Conservation (phyloP, 768 basidiomycete genomes). For the Tremella yokohamensis region DNA sequence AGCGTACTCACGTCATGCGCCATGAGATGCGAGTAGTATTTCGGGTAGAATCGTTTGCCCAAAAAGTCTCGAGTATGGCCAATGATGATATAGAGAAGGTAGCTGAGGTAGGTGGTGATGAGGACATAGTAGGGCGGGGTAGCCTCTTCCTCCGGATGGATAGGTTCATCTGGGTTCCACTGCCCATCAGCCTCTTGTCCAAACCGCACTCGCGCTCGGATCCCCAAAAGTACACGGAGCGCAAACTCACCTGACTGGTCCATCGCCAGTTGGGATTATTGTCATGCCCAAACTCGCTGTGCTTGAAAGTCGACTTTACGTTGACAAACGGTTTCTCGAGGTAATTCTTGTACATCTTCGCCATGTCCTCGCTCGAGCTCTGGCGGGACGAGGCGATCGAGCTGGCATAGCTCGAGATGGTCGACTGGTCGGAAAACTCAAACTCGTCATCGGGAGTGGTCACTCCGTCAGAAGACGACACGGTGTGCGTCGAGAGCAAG, state of each 20-base stretch:
- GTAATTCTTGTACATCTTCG: constrained; percentile 35
- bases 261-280: constrained; percentile 63
- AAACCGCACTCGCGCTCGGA: neutral
- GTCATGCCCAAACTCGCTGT: constrained; percentile 91
- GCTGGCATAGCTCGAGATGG: constrained; percentile 33
- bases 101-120: constrained; percentile 83
- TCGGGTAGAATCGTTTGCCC: constrained; percentile 72
- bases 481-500: constrained; percentile 3
- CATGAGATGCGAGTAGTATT: constrained; percentile 74
- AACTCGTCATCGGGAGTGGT: constrained; percentile 28
- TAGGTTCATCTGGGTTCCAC: constrained; percentile 48
- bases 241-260: constrained; percentile 52
- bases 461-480: constrained; percentile 11
- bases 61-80: constrained; percentile 94
- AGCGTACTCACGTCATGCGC: constrained; percentile 66
- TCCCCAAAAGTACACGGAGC: constrained; percentile 1
- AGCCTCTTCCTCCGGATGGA: constrained; percentile 56
- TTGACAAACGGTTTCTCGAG: constrained; percentile 45
- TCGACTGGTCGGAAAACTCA: constrained; percentile 33
- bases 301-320: constrained; percentile 43
- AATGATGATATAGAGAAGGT: constrained; percentile 82
- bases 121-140: constrained; percentile 93
- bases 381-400: constrained; percentile 15
- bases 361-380: constrained; percentile 28
- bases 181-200: constrained; percentile 14